phyloP scores from a whole-genome alignment of 495 filamentous ascomycete genomes.

The Hyaloscypha bicolor region DNA sequence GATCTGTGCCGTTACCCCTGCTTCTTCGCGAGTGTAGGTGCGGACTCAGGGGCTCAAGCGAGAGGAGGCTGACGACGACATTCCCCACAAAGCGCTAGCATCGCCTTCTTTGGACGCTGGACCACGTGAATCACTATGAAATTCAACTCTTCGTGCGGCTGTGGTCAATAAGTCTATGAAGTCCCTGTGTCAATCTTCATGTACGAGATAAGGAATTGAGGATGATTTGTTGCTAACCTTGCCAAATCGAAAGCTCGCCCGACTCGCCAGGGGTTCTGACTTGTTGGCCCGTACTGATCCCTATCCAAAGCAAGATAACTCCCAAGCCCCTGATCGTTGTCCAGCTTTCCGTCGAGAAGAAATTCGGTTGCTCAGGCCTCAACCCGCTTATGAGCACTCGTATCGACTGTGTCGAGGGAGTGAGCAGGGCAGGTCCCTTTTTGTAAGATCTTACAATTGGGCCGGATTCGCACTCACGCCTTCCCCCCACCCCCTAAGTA shows the following conservation, averaged over 20 bases:
- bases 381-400: not conserved
- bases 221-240: not conserved
- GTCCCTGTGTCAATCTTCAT: not conserved
- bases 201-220: not conserved
- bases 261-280: not conserved
- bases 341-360: not conserved
- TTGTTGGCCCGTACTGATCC: not conserved
- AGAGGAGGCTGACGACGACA: slow-evolving; percentile 18
- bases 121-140: not conserved
- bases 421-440: not conserved
- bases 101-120: not conserved
- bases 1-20: slow-evolving; percentile 6
- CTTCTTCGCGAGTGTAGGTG: not conserved
- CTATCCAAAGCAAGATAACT: not conserved
- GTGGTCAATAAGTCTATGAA: not conserved
- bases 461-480: no score
- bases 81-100: not conserved
- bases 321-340: not conserved
- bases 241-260: not conserved
- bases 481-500: no score
- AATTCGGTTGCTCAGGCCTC: not conserved
- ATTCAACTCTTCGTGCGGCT: not conserved
- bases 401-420: not conserved
- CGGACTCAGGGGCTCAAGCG: slow-evolving; percentile 2
- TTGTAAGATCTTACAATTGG: no score